Percentiles rank a stretch among this genome's conserved stretches.
Conservation (phyloP, 2,329 filamentous ascomycete species). For the Pseudogymnoascus sp. region DNA sequence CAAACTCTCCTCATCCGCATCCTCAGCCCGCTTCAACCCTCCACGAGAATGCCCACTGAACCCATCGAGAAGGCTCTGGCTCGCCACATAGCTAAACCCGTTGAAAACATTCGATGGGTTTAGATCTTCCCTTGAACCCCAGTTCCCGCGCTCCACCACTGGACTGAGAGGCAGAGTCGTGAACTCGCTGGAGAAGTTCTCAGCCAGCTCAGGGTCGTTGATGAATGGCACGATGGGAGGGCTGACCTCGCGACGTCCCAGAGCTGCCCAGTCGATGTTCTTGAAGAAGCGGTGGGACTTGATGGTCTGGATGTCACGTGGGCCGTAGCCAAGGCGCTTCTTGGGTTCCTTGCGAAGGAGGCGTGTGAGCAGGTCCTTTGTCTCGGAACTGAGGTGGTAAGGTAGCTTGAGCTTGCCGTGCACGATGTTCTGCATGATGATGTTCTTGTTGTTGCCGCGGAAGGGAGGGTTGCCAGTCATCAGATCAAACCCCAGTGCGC, state of each 20-base stretch:
- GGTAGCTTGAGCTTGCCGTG: slow-evolving; percentile 85
- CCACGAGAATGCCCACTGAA: slow-evolving; percentile 19
- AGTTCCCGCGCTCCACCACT: slow-evolving; percentile 36
- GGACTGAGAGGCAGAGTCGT: slow-evolving; percentile 79
- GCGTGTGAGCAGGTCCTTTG: slow-evolving; percentile 86
- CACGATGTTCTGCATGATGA: slow-evolving; percentile 92
- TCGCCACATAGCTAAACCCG: slow-evolving; percentile 31
- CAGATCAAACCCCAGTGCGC: slow-evolving; percentile 84
- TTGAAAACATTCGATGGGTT: slow-evolving; percentile 25
- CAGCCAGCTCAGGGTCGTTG: slow-evolving; percentile 88
- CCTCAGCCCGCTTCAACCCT: not conserved
- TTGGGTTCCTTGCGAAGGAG: slow-evolving; percentile 85
- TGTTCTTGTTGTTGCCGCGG: slow-evolving; percentile 81
- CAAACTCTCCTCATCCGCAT: not conserved
- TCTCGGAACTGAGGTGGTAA: slow-evolving; percentile 84
- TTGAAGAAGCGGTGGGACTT: slow-evolving; percentile 95
- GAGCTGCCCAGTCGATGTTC: slow-evolving; percentile 88
- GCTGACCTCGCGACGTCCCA: slow-evolving; percentile 73
- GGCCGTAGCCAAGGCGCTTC: slow-evolving; percentile 79
- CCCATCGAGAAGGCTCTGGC: slow-evolving; percentile 27
- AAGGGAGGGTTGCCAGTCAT: slow-evolving; percentile 92
- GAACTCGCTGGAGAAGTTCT: slow-evolving; percentile 94
- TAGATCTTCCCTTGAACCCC: slow-evolving; percentile 14
- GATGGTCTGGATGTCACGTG: slow-evolving; percentile 76
- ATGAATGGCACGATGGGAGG: slow-evolving; percentile 90